Conservation (phyloP, 768 basidiomycete species). For the Pulveroboletus sp. region DNA sequence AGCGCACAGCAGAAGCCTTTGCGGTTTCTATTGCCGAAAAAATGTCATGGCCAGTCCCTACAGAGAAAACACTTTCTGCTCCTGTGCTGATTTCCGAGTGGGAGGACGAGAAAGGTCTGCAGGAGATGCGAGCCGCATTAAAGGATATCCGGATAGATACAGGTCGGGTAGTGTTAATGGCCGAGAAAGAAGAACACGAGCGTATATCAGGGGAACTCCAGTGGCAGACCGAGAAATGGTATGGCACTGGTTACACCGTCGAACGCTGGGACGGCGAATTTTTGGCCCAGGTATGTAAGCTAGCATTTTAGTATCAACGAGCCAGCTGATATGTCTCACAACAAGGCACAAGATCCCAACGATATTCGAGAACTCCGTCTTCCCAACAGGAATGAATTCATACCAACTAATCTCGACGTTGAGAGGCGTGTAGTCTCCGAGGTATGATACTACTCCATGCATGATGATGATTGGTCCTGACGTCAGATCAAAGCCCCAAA, state of each 20-base stretch:
- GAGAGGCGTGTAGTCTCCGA: conserved; percentile 64
- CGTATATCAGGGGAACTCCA: conserved; percentile 45
- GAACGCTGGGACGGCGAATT: conserved; percentile 63
- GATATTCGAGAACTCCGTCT: conserved; percentile 66
- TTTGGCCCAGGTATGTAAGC: conserved; percentile 42
- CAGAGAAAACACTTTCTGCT: conserved; percentile 67
- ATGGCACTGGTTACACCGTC: conserved; percentile 85
- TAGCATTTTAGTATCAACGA: background rate
- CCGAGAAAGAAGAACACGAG: conserved; percentile 58
- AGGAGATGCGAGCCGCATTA: conserved; percentile 58
- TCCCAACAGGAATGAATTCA: conserved; percentile 85
- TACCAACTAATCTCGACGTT: conserved; percentile 82
- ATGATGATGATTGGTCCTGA: background rate
- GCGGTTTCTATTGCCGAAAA: conserved; percentile 69
- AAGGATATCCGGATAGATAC: conserved; percentile 52
- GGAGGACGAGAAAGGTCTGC: conserved; percentile 47
- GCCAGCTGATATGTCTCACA: background rate
- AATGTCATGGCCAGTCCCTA: conserved; percentile 79
- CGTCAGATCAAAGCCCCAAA: conserved; percentile 50
- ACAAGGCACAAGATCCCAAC: conserved; percentile 60
- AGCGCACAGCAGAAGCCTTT: conserved; percentile 73
- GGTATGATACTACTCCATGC: conserved; percentile 36
- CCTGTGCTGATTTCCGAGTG: conserved; percentile 72
- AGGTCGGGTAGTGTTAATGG: conserved; percentile 73
- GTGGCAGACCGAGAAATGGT: conserved; percentile 86